Conservation (phyloP, 2,329 filamentous ascomycete species). For the Verticillium longisporum region DNA sequence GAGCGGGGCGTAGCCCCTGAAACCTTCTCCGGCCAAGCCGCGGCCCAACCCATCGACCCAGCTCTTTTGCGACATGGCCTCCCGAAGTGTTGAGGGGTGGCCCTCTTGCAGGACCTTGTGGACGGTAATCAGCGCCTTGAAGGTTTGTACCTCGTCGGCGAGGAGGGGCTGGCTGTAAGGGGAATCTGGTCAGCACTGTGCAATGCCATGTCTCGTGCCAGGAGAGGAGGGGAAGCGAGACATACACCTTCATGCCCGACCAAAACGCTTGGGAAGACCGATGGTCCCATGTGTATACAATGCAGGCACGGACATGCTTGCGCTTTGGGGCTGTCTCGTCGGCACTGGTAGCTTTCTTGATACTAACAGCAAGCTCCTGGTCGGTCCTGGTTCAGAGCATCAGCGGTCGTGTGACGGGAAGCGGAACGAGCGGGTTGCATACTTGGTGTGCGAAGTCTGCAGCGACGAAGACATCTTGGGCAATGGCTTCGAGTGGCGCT, state of each 20-base stretch:
- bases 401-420: conserved; percentile 3
- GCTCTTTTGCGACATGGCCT: conserved; percentile 78
- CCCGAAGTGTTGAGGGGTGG: conserved; percentile 77
- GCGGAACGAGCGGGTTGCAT: neutral
- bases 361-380: conserved; percentile 62
- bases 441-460: conserved; percentile 13
- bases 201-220: neutral
- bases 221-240: conserved; percentile 14
- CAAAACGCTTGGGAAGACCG: conserved; percentile 93
- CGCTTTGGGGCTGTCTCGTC: conserved; percentile 64
- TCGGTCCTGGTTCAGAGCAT: conserved; percentile 46
- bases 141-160: conserved; percentile 96
- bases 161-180: conserved; percentile 79
- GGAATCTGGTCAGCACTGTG: neutral
- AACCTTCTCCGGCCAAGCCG: conserved; percentile 73
- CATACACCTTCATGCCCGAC: conserved; percentile 96
- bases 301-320: conserved; percentile 96
- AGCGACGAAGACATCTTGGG: conserved; percentile 11
- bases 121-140: conserved; percentile 94
- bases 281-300: conserved; percentile 99
- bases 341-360: conserved; percentile 61
- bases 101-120: conserved; percentile 98
- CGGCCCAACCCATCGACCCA: conserved; percentile 93
- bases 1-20: conserved; percentile 84
- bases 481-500: neutral